Base-by-base conservation (phyloP, 2,329 filamentous ascomycete genomes). In the Claviceps sp. region DNA sequence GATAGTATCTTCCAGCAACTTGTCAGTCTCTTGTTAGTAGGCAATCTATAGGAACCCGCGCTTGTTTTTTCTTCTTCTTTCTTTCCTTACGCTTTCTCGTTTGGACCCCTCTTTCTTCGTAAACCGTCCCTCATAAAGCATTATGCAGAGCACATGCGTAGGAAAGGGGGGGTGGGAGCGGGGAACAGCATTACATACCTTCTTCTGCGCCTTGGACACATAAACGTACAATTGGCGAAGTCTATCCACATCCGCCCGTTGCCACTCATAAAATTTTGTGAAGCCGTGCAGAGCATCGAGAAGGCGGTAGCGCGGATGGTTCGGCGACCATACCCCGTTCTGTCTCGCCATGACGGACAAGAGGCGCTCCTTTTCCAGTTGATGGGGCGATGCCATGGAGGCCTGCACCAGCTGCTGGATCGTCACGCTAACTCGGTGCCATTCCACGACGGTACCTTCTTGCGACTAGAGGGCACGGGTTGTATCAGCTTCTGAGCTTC, bases 1-100 rank as follows among this genome's bases (percentile, higher is more conserved):
- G 42, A 82, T 62, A 1, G 73, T 65, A n/a, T 75, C 73, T 55
- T 82, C 77, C 2, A 84, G 71, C 2, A 76, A 24, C 71, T 75
- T 41, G 16, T 8, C 42, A 44, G 30, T 30, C 11, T 26, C 3
- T 37, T 17, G n/a, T 45, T 3, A 13, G 30, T 17, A 19, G 7
- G 38, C n/a, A 34, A 17, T 34, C 10, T 4, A 34, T 3, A 34
- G 30, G 30, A 34, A 11, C 30, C 30, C 30, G 10, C 10, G 30
- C 30, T 11, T 4, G 10, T 34, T 34, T 11, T 34, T 34, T 30
- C 22, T 30, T 30, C 10, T 34, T 1, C 30, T 34, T 34, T 34
- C 30, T 34, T 34, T 34, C 30, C 30, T 34, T 11, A 11, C 11
- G 10, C 10, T 34, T 11, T 34, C 30, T 11, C 30, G 30, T 11